Conservation (phyloP, 192 early-diverging fungal species). For the Podila epigama region DNA sequence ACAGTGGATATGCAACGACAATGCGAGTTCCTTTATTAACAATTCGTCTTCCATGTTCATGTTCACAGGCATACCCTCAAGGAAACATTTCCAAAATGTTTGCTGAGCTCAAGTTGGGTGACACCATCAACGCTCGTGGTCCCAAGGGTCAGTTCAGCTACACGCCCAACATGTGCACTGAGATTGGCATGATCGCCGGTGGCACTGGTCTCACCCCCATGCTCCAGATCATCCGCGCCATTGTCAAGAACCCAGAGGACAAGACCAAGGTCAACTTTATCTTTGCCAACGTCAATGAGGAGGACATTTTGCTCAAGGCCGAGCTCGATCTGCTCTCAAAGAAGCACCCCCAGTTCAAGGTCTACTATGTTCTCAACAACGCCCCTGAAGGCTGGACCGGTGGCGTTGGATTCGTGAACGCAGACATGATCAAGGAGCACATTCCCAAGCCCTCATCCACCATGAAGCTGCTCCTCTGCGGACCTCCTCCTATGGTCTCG, state of each 20-base stretch:
- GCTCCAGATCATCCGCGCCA: slow-evolving; percentile 91
- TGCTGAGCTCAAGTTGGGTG: slow-evolving; percentile 72
- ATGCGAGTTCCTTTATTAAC: too few species aligned
- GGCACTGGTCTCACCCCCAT: slow-evolving; percentile 98
- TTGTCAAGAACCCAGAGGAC: slow-evolving; percentile 86
- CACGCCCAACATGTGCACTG: slow-evolving; percentile 77
- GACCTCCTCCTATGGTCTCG: slow-evolving; percentile 89
- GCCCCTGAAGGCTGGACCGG: slow-evolving; percentile 84
- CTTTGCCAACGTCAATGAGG: slow-evolving; percentile 89
- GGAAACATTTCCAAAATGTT: slow-evolving; percentile 85
- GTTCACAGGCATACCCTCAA: slow-evolving; percentile 83
- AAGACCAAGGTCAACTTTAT: slow-evolving; percentile 87
- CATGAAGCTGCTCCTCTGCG: slow-evolving; percentile 91
- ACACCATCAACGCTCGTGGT: slow-evolving; percentile 79
- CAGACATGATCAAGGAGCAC: slow-evolving; percentile 79
- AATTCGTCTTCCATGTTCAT: too few species aligned
- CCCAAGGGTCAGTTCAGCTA: slow-evolving; percentile 93
- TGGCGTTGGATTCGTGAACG: slow-evolving; percentile 85
- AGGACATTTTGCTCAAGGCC: slow-evolving; percentile 86
- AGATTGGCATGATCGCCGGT: slow-evolving; percentile 92
- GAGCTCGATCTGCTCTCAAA: slow-evolving; percentile 81
- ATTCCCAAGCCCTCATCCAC: slow-evolving; percentile 77
- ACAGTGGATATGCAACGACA: not conserved
- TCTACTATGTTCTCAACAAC: slow-evolving; percentile 86
- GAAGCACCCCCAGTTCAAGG: slow-evolving; percentile 79